These are phyloP conservation scores for Sclerotinia subarctica DNA, from an alignment of 2,329 filamentous ascomycete species.

Conservation along the genomic window DNA sequence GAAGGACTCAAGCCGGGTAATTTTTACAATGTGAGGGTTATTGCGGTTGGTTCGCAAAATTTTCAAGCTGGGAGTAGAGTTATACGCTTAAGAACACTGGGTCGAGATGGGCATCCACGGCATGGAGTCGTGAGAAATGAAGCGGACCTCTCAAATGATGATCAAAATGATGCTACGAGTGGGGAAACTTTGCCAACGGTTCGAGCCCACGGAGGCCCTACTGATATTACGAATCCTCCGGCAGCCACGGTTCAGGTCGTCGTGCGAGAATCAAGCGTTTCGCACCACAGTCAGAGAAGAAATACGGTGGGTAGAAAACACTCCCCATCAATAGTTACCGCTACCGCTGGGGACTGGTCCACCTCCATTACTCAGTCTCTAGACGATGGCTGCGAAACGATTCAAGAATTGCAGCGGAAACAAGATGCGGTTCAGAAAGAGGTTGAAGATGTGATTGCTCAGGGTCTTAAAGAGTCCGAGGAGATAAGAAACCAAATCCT, in stretches of 20 bases:
- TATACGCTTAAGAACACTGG: constrained; percentile 77
- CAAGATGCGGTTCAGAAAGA: constrained; percentile 79
- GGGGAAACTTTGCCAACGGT: constrained; percentile 45
- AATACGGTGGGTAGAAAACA: constrained; percentile 61
- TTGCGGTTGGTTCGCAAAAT: constrained; percentile 85
- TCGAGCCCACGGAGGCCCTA: constrained; percentile 49
- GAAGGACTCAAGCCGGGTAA: constrained; percentile 81
- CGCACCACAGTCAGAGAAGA: constrained; percentile 54
- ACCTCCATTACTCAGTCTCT: constrained; percentile 42
- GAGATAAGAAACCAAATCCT: constrained; percentile 65
- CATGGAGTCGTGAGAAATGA: constrained; percentile 56
- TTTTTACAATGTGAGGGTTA: constrained; percentile 90
- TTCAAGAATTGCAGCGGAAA: constrained; percentile 76
- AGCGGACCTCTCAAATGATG: constrained; percentile 54
- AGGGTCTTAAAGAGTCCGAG: constrained; percentile 68
- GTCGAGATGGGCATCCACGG: constrained; percentile 60
- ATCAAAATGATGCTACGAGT: constrained; percentile 46
- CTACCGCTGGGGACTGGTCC: constrained; percentile 32
- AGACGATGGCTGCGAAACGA: constrained; percentile 60
- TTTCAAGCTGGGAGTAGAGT: constrained; percentile 88
- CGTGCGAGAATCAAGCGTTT: constrained; percentile 62
- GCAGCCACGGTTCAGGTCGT: constrained; percentile 56
- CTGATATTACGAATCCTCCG: constrained; percentile 60
- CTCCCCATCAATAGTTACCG: constrained; percentile 62
- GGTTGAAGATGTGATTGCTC: constrained; percentile 71